Conservation (phyloP, 306 rosid species). For the barrel medic (Medicago truncatula) region DNA sequence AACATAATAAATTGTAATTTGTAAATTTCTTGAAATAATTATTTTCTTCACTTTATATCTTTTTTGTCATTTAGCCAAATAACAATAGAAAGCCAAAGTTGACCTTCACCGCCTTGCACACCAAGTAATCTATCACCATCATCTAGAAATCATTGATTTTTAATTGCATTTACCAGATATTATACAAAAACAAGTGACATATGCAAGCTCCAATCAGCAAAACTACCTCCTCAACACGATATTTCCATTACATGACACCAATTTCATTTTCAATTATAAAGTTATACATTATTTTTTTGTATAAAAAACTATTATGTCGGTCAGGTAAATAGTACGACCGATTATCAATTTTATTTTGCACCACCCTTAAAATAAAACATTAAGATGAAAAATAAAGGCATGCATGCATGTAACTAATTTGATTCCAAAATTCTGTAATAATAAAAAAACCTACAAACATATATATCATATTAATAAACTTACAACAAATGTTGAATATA, state of each 20-base stretch:
- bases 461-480: background rate
- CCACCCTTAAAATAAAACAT: background rate
- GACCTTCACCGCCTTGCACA: slow-evolving; percentile 4
- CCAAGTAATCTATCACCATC: background rate
- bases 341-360: background rate
- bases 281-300: background rate
- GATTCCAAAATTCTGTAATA: background rate
- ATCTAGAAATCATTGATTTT: background rate
- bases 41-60: background rate
- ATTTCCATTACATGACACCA: background rate
- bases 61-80: background rate
- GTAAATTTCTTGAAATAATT: too few species aligned
- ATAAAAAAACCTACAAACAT: background rate
- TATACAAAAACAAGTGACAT: slow-evolving; percentile 3
- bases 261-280: background rate
- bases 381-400: background rate
- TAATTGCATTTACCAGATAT: background rate
- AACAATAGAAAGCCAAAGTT: background rate
- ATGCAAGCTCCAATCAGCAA: background rate
- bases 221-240: background rate
- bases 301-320: background rate
- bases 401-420: background rate
- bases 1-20: too few species aligned
- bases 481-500: background rate
- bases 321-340: background rate